A percentile compares a stretch with the other conserved stretches of the same genome.
Conservation (phyloP, 192 early-diverging fungal species). For the Coemansia javaensis region DNA sequence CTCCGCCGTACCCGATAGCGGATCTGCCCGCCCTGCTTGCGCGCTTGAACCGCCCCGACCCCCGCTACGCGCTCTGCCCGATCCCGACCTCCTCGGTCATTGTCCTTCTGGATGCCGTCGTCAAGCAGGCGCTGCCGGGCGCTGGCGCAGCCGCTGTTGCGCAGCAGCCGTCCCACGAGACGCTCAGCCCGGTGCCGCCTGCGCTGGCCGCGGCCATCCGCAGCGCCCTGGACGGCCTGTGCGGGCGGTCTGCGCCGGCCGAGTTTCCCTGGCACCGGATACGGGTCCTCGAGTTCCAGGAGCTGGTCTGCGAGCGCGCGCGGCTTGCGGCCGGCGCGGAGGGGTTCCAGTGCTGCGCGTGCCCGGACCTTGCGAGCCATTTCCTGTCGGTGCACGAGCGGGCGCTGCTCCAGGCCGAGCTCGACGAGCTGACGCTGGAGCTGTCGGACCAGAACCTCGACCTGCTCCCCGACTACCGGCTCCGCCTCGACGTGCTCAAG, state of each 20-base stretch:
- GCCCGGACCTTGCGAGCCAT: constrained; percentile 44
- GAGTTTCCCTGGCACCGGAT: constrained; percentile 87
- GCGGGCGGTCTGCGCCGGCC: constrained; percentile 21
- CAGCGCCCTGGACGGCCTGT: constrained; percentile 23
- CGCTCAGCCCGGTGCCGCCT: constrained; percentile 3
- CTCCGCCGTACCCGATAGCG: constrained; percentile 28
- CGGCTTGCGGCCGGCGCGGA: constrained; percentile 38
- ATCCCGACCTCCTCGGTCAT: constrained; percentile 22
- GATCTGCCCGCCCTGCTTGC: constrained; percentile 10
- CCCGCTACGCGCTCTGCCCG: constrained; percentile 6
- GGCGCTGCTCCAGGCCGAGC: constrained; percentile 58
- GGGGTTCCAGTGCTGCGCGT: constrained; percentile 36
- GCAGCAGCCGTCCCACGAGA: constrained; percentile 11
- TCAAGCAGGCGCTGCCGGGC: constrained; percentile 14
- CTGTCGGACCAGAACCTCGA: constrained; percentile 92
- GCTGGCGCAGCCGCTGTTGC: not conserved
- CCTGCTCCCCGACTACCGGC: constrained; percentile 87
- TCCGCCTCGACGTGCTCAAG: constrained; percentile 81
- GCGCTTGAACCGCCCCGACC: constrained; percentile 7
- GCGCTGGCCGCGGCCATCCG: constrained; percentile 46
- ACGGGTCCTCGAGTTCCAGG: constrained; percentile 82
- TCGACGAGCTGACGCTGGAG: constrained; percentile 68
- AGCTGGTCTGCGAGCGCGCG: constrained; percentile 59
- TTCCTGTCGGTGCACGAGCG: constrained; percentile 56
- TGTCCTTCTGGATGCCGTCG: constrained; percentile 11